Evolutionary conservation across 2,329 filamentous ascomycete species (phyloP), one percentile per base, ranked within the genome.

Genomic region (Daldinia sp.): DNA sequence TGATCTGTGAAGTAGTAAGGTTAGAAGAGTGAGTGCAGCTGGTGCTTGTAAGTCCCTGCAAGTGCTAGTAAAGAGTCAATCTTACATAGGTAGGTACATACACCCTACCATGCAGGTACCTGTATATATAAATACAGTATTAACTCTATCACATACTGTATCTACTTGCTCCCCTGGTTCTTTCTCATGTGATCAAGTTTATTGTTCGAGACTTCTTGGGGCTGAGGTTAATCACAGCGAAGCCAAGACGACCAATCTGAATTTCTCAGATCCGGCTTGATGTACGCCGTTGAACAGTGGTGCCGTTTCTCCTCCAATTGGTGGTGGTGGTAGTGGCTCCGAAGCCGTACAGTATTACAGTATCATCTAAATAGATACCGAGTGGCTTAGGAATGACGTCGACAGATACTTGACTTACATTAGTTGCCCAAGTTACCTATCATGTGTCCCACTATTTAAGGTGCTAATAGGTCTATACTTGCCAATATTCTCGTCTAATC

Each of bases 341-440:
- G 25, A 27, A 54, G 30, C 30, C 56, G 45, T 15, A 27, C 48
- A 43, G 17, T 13, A 34, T n/a, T n/a, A n/a, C n/a, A 27, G 10
- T 30, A n/a, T 34, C 9, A 19, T 32, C 11, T 2, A 30, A 35
- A 21, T 50, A 34, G 19, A 29, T 48, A 58, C 48, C 23, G 32
- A 61, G 66, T 68, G 66, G 66, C 66, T 68, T 58, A 56, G 66
- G 39, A 29, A 67, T 68, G 67, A 68, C 67, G 67, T 68, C 59
- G 59, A 45, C 53, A 49, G 19, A 37, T 45, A 21, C 19, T 23
- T 23, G 3, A 23, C 10, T 41, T 10, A 19, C 11, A 6, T 15
- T 15, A 5, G n/a, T 3, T 13, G n/a, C 9, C 17, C 15, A 29
- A 47, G 35, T 23, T 39, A 21, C 43, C 23, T 4, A 53, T 62